A percentile compares a stretch with the other conserved stretches of the same genome.
Conservation (phyloP, 306 rosid genomes). For the Aeschynomene evenia region DNA sequence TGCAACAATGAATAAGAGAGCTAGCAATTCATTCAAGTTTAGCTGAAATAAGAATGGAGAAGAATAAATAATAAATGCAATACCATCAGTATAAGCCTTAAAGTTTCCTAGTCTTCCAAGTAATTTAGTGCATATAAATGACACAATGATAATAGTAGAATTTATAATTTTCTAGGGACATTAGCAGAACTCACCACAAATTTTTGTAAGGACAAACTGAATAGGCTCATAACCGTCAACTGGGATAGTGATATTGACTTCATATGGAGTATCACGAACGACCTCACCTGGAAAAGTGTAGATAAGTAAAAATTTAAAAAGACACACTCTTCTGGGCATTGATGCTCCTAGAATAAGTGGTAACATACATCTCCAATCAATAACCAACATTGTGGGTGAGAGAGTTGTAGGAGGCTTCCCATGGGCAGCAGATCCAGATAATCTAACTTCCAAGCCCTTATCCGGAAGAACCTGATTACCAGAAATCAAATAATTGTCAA, state of each 20-base stretch:
- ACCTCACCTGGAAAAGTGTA: conserved; percentile 61
- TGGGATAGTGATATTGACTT: conserved; percentile 78
- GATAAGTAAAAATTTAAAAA: conserved; percentile 17
- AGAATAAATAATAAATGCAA: background rate
- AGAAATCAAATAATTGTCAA: conserved; percentile 30
- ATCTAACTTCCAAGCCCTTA: conserved; percentile 57
- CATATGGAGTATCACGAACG: conserved; percentile 57
- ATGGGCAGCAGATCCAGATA: conserved; percentile 77
- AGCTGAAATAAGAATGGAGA: background rate
- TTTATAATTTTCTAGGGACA: conserved; percentile 2
- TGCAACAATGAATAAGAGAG: conserved; percentile 49
- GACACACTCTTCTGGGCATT: conserved; percentile 23
- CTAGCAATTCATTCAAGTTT: conserved; percentile 3
- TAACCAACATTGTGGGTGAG: conserved; percentile 75
- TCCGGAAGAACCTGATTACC: conserved; percentile 62
- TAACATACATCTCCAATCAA: conserved; percentile 93
- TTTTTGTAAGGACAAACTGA: conserved; percentile 73
- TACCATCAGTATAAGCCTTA: background rate
- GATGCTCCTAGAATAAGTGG: conserved; percentile 23
- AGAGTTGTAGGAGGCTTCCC: conserved; percentile 86
- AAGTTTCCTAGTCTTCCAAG: conserved; percentile 9
- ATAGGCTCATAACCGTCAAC: conserved; percentile 77
- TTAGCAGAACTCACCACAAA: conserved; percentile 65
- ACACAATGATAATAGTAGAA: background rate
- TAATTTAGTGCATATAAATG: conserved; percentile 8